Evolutionary conservation across 2,329 filamentous ascomycete genomes (phyloP).

Genomic region (Pseudogymnoascus verrucosus): DNA sequence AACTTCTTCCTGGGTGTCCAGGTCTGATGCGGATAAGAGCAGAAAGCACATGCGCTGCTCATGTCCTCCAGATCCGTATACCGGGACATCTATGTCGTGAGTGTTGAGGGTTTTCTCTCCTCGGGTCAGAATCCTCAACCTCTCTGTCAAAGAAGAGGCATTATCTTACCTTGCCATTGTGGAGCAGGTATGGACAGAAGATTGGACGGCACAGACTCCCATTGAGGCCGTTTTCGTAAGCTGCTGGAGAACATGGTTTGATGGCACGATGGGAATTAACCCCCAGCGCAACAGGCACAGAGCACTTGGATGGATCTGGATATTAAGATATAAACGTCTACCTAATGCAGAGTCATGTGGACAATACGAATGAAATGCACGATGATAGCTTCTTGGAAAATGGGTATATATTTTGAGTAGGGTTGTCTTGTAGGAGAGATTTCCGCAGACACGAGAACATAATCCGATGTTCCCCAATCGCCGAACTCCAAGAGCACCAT

Average conservation of each 20-base stretch:
- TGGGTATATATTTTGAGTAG: slow-evolving; percentile 2
- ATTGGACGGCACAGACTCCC: slow-evolving; percentile 20
- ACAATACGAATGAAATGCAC: not conserved
- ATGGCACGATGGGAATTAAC: not conserved
- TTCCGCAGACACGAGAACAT: not conserved
- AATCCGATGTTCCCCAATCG: not conserved
- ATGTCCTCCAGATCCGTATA: slow-evolving; percentile 10
- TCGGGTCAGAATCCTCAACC: not conserved
- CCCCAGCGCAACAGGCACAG: not conserved
- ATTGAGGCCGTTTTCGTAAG: slow-evolving; percentile 25
- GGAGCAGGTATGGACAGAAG: slow-evolving; percentile 19
- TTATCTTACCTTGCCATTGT: slow-evolving; percentile 26
- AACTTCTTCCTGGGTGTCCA: slow-evolving; percentile 6
- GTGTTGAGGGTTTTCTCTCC: slow-evolving; percentile 22
- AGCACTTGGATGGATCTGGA: not conserved
- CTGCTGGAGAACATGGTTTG: slow-evolving; percentile 27
- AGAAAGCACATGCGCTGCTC: slow-evolving; percentile 20
- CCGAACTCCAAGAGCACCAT: not conserved
- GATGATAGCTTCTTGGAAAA: not conserved
- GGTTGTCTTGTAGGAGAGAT: not conserved
- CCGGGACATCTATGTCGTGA: slow-evolving; percentile 24
- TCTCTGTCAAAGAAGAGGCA: not conserved
- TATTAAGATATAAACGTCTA: not conserved
- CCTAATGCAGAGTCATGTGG: not conserved
- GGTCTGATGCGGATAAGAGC: slow-evolving; percentile 23